Evolutionary conservation across 495 filamentous ascomycete species (phyloP), one percentile per base, ranked within the genome.

Genomic region (Acidomyces sp.): DNA sequence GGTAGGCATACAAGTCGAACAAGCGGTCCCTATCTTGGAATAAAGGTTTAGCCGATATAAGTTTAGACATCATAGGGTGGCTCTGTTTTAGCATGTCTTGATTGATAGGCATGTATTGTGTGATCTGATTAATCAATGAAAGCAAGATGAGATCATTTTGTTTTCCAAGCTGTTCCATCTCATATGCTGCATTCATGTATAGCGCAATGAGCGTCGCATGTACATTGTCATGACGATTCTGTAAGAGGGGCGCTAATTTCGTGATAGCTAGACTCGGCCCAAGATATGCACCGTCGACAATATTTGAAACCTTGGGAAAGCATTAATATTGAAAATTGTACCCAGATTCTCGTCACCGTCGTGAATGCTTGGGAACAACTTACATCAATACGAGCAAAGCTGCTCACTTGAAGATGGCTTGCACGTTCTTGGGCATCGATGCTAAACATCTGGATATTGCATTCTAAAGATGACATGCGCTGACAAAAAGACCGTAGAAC

Each of bases 241-340:
- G 23, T 16, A 59, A 49, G 3, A 55, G 22, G 6, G 56, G 55
- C 9, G 20, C 40, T 22, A 59, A 48, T 12, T 22, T 22, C 15
- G 12, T 24, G n/a, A 57, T 12, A 2, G 39, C 35, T 11, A 20
- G 18, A 6, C 9, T 18, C 3, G 24, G 28, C 3, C 55, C 55
- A 16, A 58, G 18, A 31, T 51, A 55, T 15, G 17, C 35, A 3
- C 16, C 3, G 26, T 60, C 55, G n/a, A 29, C 35, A 11, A 58
- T 55, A 37, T 60, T 60, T 5, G 55, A 37, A 9, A 56, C 33
- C 57, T 60, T n/a, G n/a, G n/a, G n/a, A n/a, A n/a, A n/a, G n/a
- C n/a, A n/a, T n/a, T n/a, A n/a, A n/a, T n/a, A n/a, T n/a, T n/a
- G n/a, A n/a, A n/a, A n/a, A 13, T 0, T 4, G 18, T 22, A 9